phyloP scores from a whole-genome alignment of 2,329 filamentous ascomycete species.

The Fusarium sp. region DNA sequence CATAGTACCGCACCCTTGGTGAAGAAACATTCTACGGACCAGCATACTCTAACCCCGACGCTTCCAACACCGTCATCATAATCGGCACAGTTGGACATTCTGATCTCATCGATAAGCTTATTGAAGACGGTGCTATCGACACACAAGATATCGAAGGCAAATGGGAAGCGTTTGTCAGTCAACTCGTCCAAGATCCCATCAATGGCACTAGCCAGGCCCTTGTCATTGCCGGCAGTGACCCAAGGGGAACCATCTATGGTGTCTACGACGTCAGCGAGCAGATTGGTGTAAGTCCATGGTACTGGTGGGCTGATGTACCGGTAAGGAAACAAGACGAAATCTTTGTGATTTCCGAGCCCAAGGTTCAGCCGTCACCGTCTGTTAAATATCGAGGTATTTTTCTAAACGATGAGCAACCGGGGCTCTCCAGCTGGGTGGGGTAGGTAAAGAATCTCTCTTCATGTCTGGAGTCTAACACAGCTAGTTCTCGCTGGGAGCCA shows the following conservation, averaged over 20 bases:
- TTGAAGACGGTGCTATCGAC: conserved; percentile 44
- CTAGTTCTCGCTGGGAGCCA: conserved; percentile 52
- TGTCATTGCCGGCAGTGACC: conserved; percentile 66
- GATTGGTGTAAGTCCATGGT: conserved; percentile 65
- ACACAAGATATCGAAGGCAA: conserved; percentile 65
- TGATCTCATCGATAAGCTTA: conserved; percentile 57
- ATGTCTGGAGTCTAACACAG: fast-evolving
- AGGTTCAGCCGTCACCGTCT: conserved; percentile 57
- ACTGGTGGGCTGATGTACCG: conserved; percentile 68
- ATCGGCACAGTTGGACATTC: conserved; percentile 74
- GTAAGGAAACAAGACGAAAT: conserved; percentile 56
- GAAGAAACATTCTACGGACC: conserved; percentile 50
- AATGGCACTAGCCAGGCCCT: conserved; percentile 55
- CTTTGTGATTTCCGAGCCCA: conserved; percentile 54
- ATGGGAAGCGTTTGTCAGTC: conserved; percentile 75
- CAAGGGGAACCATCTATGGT: conserved; percentile 67
- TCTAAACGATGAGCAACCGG: conserved; percentile 62
- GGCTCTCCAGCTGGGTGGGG: conserved; percentile 61
- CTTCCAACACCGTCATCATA: conserved; percentile 67
- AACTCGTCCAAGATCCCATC: conserved; percentile 60
- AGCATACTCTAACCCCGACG: conserved; percentile 52
- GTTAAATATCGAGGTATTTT: conserved; percentile 70
- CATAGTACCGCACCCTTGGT: conserved; percentile 34
- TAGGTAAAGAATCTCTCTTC: not conserved
- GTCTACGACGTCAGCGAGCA: conserved; percentile 68